These are phyloP conservation scores for Kluyveromyces starmeri DNA, from an alignment of 805 yeast species.

Conservation along the genomic window DNA sequence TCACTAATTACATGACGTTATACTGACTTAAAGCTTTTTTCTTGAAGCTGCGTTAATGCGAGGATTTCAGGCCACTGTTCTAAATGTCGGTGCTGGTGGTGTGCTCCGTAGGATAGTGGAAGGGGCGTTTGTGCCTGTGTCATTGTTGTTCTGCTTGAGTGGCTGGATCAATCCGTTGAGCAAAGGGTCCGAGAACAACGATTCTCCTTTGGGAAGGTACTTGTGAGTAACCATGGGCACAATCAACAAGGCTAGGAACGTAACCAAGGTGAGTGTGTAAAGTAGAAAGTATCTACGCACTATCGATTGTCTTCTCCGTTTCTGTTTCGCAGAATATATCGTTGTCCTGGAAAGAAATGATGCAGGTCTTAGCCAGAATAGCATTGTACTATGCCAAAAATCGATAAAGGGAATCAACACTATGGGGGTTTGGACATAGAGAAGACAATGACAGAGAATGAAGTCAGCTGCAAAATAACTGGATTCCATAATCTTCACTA, in stretches of 20 bases:
- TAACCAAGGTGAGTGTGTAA: conserved; percentile 33
- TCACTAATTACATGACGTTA: too few species aligned
- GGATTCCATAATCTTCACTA: conserved; percentile 57
- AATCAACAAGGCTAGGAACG: conserved; percentile 35
- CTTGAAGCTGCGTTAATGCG: too few species aligned
- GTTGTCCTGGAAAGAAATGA: conserved; percentile 27
- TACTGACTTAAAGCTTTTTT: too few species aligned
- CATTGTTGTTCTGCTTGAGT: conserved; percentile 49
- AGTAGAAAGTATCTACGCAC: conserved; percentile 39
- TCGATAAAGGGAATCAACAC: conserved; percentile 56
- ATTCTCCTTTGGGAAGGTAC: conserved; percentile 21
- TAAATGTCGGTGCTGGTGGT: conserved; percentile 27
- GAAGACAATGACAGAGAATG: conserved; percentile 46
- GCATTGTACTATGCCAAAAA: conserved; percentile 54
- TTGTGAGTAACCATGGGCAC: conserved; percentile 39
- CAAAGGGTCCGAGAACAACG: conserved; percentile 16
- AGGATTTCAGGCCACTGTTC: conserved; percentile 26
- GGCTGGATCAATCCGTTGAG: conserved; percentile 49
- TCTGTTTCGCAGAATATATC: conserved; percentile 33
- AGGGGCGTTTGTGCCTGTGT: conserved; percentile 55
- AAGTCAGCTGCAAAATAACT: conserved; percentile 62
- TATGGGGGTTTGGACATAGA: conserved; percentile 52
- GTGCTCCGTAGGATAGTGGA: conserved; percentile 33
- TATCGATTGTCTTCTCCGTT: conserved; percentile 33
- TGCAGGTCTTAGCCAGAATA: conserved; percentile 60